Evolutionary conservation across 768 basidiomycete genomes (phyloP), one percentile per base, ranked within the genome.

Genomic region (Pleurotus sapidus): DNA sequence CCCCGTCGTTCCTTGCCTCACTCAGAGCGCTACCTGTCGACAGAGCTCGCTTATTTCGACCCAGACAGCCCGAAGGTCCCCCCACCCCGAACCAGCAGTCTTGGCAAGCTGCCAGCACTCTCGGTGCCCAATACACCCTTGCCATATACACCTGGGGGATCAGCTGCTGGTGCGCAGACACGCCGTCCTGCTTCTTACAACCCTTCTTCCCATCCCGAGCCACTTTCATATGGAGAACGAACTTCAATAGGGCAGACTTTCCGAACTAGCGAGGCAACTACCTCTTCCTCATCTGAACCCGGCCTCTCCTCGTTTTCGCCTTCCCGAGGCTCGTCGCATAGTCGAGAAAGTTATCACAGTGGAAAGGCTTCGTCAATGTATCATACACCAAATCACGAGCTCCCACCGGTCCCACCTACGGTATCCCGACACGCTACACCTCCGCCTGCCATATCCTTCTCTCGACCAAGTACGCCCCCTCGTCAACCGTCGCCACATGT

Each of bases 241-340:
- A 59, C 67, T 40, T 68, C 68, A 51, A 67, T 62, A 34, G 66
- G 66, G 38, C 67, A 70, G 12, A 66, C 63, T 53, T 64, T 68
- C 50, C 68, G 66, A 27, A 71, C 67, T 11, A 74, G 68, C 48
- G 67, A 70, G 47, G 45, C 55, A 30, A 56, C 42, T 9, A 43
- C 45, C 18, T 56, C 55, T 23, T 39, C 55, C 25, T 55, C 39
- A 12, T 47, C 46, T 46, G 47, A 56, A 56, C 46, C 55, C 24
- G 46, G 45, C 55, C 61, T 66, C 17, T 67, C 69, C 3, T 66
- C 74, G 23, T 71, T 73, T 17, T 71, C 74, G 4, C 64, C 64
- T 50, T 75, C 74, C 24, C 61, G 64, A 55, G 68, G 64, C 7
- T 74, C 73, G 51, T 75, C 73, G 1, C 64, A 43, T 30, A 57